These are phyloP conservation scores for Ganoderma lingzhi DNA, from an alignment of 1,284 basidiomycete genomes.

Conservation along the genomic window DNA sequence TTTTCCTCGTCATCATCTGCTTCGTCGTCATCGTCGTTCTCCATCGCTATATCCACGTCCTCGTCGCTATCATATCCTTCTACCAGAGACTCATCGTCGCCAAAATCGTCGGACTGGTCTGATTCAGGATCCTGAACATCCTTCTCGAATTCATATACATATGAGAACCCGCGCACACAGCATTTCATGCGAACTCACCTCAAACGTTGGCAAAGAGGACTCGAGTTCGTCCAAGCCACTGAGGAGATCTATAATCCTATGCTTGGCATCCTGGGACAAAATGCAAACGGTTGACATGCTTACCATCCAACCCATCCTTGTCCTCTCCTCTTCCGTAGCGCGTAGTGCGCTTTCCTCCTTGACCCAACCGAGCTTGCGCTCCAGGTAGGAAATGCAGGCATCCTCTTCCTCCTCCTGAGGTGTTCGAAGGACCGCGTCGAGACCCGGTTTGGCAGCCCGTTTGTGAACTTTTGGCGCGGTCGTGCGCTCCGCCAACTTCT, in stretches of 20 bases:
- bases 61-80: constrained; percentile 20
- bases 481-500: constrained; percentile 43
- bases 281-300: neutral
- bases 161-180: neutral
- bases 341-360: constrained; percentile 38
- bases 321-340: constrained; percentile 39
- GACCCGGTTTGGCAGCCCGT: constrained; percentile 12
- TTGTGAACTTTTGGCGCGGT: constrained; percentile 21
- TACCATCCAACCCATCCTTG: constrained; percentile 44
- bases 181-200: constrained; percentile 5
- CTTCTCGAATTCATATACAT: neutral
- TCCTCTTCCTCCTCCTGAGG: constrained; percentile 41
- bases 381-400: constrained; percentile 43
- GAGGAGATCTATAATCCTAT: constrained; percentile 35
- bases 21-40: constrained; percentile 24
- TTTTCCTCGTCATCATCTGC: constrained; percentile 19
- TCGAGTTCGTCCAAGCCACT: constrained; percentile 39
- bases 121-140: constrained; percentile 16
- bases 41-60: constrained; percentile 23
- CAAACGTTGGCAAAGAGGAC: constrained; percentile 24
- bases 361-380: constrained; percentile 41
- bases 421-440: constrained; percentile 23
- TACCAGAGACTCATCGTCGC: constrained; percentile 9
- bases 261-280: neutral
- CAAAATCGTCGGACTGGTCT: neutral